A percentile compares a stretch with the other conserved stretches of the same genome.
Conservation (phyloP, 2,329 filamentous ascomycete genomes). For the Colletotrichum agaves region DNA sequence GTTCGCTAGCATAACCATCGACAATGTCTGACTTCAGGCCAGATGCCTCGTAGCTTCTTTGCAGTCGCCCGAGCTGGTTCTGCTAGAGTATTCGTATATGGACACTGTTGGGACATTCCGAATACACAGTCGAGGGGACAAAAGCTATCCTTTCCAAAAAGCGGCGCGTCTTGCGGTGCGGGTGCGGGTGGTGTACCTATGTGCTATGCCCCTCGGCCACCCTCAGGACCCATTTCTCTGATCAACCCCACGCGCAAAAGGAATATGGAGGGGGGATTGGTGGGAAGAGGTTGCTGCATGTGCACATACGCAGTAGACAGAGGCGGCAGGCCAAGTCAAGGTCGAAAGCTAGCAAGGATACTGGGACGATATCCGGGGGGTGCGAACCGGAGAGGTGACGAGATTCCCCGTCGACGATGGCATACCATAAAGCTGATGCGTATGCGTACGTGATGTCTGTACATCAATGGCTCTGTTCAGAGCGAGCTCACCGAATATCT, state of each 20-base stretch:
- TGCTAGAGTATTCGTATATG: conserved; percentile 5
- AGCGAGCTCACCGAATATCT: conserved; percentile 8
- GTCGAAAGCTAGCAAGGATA: conserved; percentile 24
- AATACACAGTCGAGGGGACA: conserved; percentile 12
- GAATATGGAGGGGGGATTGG: conserved; percentile 24
- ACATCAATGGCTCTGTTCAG: not conserved
- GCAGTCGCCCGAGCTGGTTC: conserved; percentile 9
- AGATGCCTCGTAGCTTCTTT: not conserved
- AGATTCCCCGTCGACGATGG: not conserved
- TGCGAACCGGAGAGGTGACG: conserved; percentile 13
- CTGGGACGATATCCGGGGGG: conserved; percentile 12
- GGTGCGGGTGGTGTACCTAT: not conserved
- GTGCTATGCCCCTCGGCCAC: conserved; percentile 7
- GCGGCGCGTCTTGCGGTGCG: conserved; percentile 4
- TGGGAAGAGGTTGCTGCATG: conserved; percentile 14
- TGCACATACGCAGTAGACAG: not conserved
- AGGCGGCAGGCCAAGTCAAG: conserved; percentile 23
- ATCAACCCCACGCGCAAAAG: conserved; percentile 33
- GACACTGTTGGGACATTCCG: conserved; percentile 13
- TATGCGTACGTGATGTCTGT: not conserved
- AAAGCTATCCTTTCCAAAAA: not conserved
- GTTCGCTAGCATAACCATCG: conserved; percentile 1
- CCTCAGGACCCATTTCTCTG: conserved; percentile 27
- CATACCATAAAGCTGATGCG: not conserved
- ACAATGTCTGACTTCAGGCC: conserved; percentile 10